A percentile compares a stretch with the other conserved stretches of the same genome.
phyloP scores from a whole-genome alignment of 306 rosid genomes.

The Morella rubra region DNA sequence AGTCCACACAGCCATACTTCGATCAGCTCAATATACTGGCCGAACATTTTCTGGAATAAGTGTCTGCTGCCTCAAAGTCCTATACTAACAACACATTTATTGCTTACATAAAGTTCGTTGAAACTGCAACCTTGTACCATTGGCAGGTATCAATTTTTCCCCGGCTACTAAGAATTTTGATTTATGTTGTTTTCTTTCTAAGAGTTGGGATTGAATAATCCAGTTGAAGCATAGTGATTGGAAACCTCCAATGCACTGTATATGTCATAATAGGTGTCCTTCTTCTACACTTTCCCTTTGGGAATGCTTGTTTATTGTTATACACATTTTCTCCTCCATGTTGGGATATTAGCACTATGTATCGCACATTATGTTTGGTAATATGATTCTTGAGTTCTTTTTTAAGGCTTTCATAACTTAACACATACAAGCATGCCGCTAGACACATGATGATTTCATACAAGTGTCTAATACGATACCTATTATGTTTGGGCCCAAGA shows the following conservation, averaged over 20 bases:
- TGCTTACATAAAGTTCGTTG: slow-evolving; percentile 24
- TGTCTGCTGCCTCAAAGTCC: slow-evolving; percentile 14
- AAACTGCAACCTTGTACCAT: slow-evolving; percentile 29
- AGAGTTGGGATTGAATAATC: background rate
- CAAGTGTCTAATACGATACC: too few species aligned
- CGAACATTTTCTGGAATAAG: slow-evolving; percentile 27
- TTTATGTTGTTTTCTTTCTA: background rate
- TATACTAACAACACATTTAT: background rate
- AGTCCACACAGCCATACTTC: slow-evolving; percentile 20
- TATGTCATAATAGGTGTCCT: background rate
- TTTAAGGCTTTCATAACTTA: too few species aligned
- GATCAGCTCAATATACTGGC: slow-evolving; percentile 16
- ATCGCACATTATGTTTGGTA: too few species aligned
- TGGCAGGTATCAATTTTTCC: slow-evolving; percentile 31
- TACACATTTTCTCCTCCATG: background rate
- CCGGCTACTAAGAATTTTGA: background rate
- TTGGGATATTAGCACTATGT: background rate
- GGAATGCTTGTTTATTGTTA: background rate
- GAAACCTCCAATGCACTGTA: background rate
- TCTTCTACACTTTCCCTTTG: background rate
- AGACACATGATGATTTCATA: too few species aligned
- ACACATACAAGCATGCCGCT: too few species aligned
- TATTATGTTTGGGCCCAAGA: slow-evolving; percentile 31
- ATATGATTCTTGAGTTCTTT: too few species aligned
- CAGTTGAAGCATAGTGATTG: background rate